These are phyloP conservation scores for Albophoma yamanashiensis DNA, from an alignment of 2,329 filamentous ascomycete species.

Conservation along the genomic window DNA sequence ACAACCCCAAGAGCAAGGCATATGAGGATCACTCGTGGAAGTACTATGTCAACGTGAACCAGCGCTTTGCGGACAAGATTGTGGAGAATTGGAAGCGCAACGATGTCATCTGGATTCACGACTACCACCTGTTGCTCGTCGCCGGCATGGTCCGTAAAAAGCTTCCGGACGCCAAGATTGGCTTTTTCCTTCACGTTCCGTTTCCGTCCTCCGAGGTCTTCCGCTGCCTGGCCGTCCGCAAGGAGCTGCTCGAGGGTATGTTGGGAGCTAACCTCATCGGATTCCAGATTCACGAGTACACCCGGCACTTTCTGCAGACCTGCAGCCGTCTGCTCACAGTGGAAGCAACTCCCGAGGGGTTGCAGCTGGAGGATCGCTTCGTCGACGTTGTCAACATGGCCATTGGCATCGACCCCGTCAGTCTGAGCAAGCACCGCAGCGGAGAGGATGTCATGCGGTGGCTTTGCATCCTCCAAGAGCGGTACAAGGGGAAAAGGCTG, in stretches of 20 bases:
- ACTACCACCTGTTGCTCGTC: constrained; percentile 87
- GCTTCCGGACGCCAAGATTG: constrained; percentile 86
- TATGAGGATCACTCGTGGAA: constrained; percentile 97
- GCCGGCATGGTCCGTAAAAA: constrained; percentile 84
- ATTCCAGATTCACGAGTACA: constrained; percentile 90
- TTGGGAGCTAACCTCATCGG: constrained; percentile 86
- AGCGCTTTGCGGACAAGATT: constrained; percentile 85
- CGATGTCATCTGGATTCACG: constrained; percentile 89
- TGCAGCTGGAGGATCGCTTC: constrained; percentile 87
- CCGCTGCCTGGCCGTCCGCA: constrained; percentile 77
- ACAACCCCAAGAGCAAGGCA: constrained; percentile 96
- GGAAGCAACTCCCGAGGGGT: constrained; percentile 77
- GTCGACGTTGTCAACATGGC: constrained; percentile 78
- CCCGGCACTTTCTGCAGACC: constrained; percentile 88
- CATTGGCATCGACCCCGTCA: constrained; percentile 83
- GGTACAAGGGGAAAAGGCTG: constrained; percentile 79
- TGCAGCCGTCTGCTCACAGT: constrained; percentile 87
- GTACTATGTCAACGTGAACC: constrained; percentile 86
- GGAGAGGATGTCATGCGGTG: constrained; percentile 66
- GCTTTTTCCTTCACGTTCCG: constrained; percentile 89
- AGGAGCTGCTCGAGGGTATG: constrained; percentile 82
- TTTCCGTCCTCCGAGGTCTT: constrained; percentile 97
- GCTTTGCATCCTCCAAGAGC: constrained; percentile 69
- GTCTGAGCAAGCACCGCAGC: constrained; percentile 59
- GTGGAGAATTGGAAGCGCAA: constrained; percentile 87